Conservation (phyloP, 2,329 filamentous ascomycete genomes). For the Zasmidium citrigriseum region DNA sequence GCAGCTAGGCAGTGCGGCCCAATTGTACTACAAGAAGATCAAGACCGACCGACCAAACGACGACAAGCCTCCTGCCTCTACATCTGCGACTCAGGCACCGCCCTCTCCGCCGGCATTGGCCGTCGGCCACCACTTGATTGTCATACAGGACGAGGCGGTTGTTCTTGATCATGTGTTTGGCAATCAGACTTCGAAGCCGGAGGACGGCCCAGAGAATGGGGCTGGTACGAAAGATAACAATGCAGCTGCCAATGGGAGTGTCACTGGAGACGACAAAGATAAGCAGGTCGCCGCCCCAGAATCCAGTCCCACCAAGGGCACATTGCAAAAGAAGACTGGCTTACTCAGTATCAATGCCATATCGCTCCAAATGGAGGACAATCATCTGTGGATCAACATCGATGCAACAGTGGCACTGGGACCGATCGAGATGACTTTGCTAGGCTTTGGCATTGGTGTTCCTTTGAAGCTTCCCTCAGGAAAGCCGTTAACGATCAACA, state of each 20-base stretch:
- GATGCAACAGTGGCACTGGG: neutral
- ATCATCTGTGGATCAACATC: neutral
- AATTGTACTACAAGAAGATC: neutral
- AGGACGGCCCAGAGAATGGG: too few relatives aligned
- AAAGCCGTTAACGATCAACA: neutral
- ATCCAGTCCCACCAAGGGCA: neutral
- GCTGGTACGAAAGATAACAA: too few relatives aligned
- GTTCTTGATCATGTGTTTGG: neutral
- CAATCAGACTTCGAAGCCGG: neutral
- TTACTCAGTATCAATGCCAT: neutral
- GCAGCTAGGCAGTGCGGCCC: neutral
- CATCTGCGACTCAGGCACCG: too few relatives aligned
- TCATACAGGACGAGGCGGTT: neutral
- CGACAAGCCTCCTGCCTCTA: too few relatives aligned
- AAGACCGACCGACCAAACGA: neutral
- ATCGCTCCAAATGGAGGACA: neutral
- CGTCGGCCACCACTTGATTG: neutral
- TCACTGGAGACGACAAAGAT: too few relatives aligned
- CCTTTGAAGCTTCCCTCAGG: neutral
- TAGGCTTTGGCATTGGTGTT: slow-evolving; percentile 7
- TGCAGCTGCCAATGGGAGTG: too few relatives aligned
- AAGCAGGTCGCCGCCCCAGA: too few relatives aligned
- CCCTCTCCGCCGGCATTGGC: neutral
- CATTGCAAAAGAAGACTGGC: neutral
- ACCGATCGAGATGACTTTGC: slow-evolving; percentile 1